These are phyloP conservation scores for Populus simonii DNA, from an alignment of 345 rosid species.

Conservation along the genomic window DNA sequence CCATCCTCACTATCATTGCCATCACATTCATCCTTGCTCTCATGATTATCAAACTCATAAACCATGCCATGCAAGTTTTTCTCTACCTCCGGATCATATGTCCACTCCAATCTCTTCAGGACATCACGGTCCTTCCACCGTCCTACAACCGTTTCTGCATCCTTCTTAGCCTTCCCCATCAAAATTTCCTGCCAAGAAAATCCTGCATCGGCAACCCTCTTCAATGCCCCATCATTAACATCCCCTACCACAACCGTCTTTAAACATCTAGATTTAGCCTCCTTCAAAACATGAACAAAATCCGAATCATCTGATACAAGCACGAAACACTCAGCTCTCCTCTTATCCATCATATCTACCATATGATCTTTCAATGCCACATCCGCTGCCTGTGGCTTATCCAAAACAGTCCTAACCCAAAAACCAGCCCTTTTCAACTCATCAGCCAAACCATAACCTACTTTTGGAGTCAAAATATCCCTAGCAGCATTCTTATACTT, in stretches of 20 bases:
- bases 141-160: conserved; percentile 60
- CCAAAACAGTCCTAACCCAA: conserved; percentile 56
- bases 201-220: conserved; percentile 68
- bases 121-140: conserved; percentile 71
- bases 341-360: conserved; percentile 69
- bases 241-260: conserved; percentile 84
- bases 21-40: conserved; percentile 1
- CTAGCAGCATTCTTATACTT: conserved; percentile 65
- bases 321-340: conserved; percentile 69
- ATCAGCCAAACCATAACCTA: conserved; percentile 65
- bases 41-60: background rate
- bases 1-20: conserved; percentile 23
- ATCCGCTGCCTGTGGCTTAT: conserved; percentile 62
- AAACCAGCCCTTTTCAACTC: conserved; percentile 79
- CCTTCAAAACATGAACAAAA: conserved; percentile 58
- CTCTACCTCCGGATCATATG: conserved; percentile 44
- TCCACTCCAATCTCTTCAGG: conserved; percentile 78
- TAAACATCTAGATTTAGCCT: conserved; percentile 70
- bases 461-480: conserved; percentile 54
- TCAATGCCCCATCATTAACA: conserved; percentile 55
- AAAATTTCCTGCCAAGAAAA: conserved; percentile 81
- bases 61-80: background rate
- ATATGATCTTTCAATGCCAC: conserved; percentile 43
- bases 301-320: conserved; percentile 84
- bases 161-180: conserved; percentile 88